Evolutionary conservation across 2,329 filamentous ascomycete genomes (phyloP).

Genomic region (Chaetomium sp.): DNA sequence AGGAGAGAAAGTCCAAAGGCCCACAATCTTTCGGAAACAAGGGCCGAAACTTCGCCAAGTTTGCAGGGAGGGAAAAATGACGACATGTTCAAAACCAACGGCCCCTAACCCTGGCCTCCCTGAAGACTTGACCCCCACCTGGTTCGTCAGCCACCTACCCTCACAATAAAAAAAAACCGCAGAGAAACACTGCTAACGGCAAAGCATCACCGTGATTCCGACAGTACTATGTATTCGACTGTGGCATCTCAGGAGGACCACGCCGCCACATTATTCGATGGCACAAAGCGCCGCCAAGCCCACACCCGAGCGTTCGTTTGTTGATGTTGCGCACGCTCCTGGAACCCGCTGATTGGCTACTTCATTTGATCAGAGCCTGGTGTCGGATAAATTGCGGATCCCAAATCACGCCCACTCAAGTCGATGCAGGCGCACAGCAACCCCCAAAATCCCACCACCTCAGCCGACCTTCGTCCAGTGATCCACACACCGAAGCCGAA

Average conservation of each 20-base stretch:
- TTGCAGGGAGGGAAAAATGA: conserved; percentile 1
- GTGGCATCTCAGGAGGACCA: background rate
- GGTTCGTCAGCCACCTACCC: background rate
- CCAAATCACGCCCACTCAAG: background rate
- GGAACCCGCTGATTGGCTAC: conserved; percentile 4
- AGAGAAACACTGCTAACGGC: background rate
- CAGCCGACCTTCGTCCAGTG: background rate
- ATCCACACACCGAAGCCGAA: background rate
- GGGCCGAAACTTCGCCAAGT: conserved; percentile 1
- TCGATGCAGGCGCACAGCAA: background rate
- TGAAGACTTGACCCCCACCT: background rate
- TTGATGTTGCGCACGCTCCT: background rate
- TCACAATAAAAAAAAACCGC: background rate
- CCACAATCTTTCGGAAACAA: conserved; percentile 7
- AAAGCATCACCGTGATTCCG: conserved; percentile 9
- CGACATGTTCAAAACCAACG: background rate
- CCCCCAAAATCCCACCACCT: background rate
- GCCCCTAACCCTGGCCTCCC: conserved; percentile 2
- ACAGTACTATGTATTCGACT: background rate
- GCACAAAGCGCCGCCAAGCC: conserved; percentile 1
- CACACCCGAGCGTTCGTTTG: background rate
- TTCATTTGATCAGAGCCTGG: background rate
- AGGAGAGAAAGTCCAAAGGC: background rate
- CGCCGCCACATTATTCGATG: background rate
- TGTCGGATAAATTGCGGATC: conserved; percentile 4